phyloP scores from a whole-genome alignment of 768 basidiomycete species.

The Boletales sp. region DNA sequence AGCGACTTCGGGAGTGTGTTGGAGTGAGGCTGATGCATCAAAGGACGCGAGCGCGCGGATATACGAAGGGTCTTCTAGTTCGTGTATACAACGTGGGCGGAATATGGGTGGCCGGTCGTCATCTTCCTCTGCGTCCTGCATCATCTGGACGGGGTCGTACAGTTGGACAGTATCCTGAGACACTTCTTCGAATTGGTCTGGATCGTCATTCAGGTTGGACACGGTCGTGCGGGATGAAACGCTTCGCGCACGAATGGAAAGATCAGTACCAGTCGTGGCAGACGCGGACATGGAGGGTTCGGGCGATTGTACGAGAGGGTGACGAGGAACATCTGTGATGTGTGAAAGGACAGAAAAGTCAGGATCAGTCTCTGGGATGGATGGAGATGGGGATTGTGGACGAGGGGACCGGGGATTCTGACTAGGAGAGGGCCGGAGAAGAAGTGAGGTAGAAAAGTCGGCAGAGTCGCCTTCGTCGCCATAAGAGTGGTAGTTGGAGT shows the following conservation, averaged over 20 bases:
- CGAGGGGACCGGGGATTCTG: no score
- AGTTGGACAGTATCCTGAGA: slow-evolving; percentile 7
- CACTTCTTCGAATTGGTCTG: slow-evolving; percentile 4
- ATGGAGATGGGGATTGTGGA: not conserved
- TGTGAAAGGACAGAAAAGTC: slow-evolving; percentile 21
- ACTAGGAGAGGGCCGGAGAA: slow-evolving; percentile 20
- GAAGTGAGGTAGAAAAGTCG: slow-evolving; percentile 25
- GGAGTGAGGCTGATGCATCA: not conserved
- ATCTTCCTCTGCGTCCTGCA: slow-evolving; percentile 29
- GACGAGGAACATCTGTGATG: slow-evolving; percentile 28
- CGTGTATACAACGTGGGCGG: slow-evolving; percentile 51
- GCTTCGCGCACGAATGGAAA: slow-evolving; percentile 28
- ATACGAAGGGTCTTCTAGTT: slow-evolving; percentile 40
- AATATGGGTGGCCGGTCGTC: slow-evolving; percentile 25
- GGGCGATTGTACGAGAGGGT: slow-evolving; percentile 31
- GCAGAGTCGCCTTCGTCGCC: slow-evolving; percentile 13
- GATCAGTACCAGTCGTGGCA: slow-evolving; percentile 31
- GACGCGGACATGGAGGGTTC: slow-evolving; percentile 32
- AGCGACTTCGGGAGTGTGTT: not conserved
- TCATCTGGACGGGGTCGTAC: slow-evolving; percentile 18
- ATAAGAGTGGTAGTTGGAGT: slow-evolving; percentile 18
- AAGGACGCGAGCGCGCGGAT: slow-evolving; percentile 11
- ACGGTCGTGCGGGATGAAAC: slow-evolving; percentile 22
- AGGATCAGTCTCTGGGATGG: not conserved
- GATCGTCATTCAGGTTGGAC: slow-evolving; percentile 11